These are phyloP conservation scores for Dactylella cylindrospora DNA, from an alignment of 2,329 filamentous ascomycete species.

Conservation along the genomic window DNA sequence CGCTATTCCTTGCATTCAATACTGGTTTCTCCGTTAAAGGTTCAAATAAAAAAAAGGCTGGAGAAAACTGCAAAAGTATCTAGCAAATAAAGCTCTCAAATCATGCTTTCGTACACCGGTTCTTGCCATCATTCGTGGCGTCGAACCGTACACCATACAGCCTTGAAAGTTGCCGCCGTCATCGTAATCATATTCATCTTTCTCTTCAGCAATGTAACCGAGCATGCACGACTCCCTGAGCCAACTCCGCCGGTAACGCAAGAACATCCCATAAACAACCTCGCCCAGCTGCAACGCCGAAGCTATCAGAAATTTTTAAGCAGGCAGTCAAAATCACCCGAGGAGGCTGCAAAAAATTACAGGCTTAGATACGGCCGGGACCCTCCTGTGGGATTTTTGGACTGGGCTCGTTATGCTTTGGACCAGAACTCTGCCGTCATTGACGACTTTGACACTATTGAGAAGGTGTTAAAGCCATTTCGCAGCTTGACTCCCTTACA, in stretches of 20 bases:
- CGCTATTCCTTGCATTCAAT: too few species aligned
- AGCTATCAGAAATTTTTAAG: neutral
- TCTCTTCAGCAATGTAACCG: slow-evolving; percentile 39
- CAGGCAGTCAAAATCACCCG: slow-evolving; percentile 5
- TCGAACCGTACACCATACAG: slow-evolving; percentile 40
- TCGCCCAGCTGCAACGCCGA: too few species aligned
- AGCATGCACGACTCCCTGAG: too few species aligned
- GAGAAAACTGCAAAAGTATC: too few species aligned
- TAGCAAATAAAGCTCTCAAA: too few species aligned
- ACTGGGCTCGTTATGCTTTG: slow-evolving; percentile 7
- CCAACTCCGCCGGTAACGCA: too few species aligned
- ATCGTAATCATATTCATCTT: slow-evolving; percentile 46
- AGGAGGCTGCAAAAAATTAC: slow-evolving; percentile 7
- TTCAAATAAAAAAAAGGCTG: too few species aligned
- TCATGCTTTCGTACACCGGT: too few species aligned
- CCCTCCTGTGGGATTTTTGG: slow-evolving; percentile 1
- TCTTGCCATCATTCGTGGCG: slow-evolving; percentile 30
- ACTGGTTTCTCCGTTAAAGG: too few species aligned
- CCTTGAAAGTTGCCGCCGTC: slow-evolving; percentile 42
- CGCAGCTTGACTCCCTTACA: neutral
- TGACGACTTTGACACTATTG: slow-evolving; percentile 12
- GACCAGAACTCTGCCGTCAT: slow-evolving; percentile 1
- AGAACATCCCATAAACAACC: too few species aligned
- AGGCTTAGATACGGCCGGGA: slow-evolving; percentile 1
- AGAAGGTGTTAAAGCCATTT: slow-evolving; percentile 6